phyloP scores from a whole-genome alignment of 2,329 filamentous ascomycete species.

The Ascochyta rabiei region DNA sequence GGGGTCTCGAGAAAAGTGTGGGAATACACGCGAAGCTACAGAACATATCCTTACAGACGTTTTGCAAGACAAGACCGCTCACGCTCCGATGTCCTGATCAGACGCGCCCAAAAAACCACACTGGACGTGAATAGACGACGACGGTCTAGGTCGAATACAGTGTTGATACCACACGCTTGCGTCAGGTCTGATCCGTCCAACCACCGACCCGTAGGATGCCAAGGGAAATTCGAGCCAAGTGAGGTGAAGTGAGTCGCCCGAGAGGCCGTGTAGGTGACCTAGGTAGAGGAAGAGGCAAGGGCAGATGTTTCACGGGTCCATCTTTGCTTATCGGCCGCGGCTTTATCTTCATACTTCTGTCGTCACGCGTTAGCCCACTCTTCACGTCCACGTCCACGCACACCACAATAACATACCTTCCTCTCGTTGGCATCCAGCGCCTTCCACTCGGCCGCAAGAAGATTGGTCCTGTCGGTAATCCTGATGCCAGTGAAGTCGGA shows the following conservation, averaged over 20 bases:
- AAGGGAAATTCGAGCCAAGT: conserved; percentile 1
- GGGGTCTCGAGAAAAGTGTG: not conserved
- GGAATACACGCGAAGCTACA: conserved; percentile 7
- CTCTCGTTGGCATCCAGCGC: conserved; percentile 54
- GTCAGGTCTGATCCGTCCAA: not conserved
- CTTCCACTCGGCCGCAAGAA: conserved; percentile 57
- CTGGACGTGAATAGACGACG: conserved; percentile 1
- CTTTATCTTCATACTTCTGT: conserved; percentile 40
- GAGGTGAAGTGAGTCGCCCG: not conserved
- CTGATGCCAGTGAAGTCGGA: conserved; percentile 59
- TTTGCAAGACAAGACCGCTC: not conserved
- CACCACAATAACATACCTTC: conserved; percentile 47
- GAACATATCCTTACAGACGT: conserved; percentile 9
- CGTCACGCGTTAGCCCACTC: conserved; percentile 28
- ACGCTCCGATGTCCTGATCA: conserved; percentile 25
- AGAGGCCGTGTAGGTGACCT: not conserved
- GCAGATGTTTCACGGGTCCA: conserved; percentile 19
- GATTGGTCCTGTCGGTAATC: conserved; percentile 47
- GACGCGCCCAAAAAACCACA: conserved; percentile 7
- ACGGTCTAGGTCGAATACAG: conserved; percentile 11
- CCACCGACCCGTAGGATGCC: not conserved
- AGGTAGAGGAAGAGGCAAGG: not conserved
- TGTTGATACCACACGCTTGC: conserved; percentile 5
- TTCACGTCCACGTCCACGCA: not conserved
- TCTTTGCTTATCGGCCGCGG: conserved; percentile 35